These are phyloP conservation scores for Rhodotorula sp. DNA, from an alignment of 1,284 basidiomycete genomes.

Conservation along the genomic window DNA sequence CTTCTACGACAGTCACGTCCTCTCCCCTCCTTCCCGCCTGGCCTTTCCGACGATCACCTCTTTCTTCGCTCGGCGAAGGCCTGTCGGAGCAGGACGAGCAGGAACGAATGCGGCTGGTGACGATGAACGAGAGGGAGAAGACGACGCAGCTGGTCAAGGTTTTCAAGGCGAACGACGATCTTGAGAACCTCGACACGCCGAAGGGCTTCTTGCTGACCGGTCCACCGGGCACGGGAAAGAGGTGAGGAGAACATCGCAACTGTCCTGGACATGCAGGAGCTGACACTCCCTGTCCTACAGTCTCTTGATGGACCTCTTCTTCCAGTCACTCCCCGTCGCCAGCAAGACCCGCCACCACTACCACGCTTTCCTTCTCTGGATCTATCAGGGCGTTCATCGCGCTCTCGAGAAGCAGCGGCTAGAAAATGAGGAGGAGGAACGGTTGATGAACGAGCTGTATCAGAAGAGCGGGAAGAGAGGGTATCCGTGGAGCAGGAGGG, in stretches of 20 bases:
- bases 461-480: slow-evolving; percentile 29
- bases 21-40: slow-evolving; percentile 20
- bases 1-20: slow-evolving; percentile 9
- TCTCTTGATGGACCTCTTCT: slow-evolving; percentile 67
- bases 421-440: slow-evolving; percentile 51
- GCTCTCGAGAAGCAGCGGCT: slow-evolving; percentile 41
- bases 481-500: slow-evolving; percentile 43
- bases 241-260: too few species aligned
- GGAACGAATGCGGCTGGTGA: slow-evolving; percentile 17
- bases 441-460: slow-evolving; percentile 40
- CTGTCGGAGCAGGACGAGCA: slow-evolving; percentile 31
- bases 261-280: too few species aligned
- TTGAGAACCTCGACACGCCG: slow-evolving; percentile 60
- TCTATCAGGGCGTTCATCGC: slow-evolving; percentile 60
- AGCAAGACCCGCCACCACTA: slow-evolving; percentile 67
- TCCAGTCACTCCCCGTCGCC: slow-evolving; percentile 58
- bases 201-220: slow-evolving; percentile 56
- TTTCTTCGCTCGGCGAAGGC: slow-evolving; percentile 26
- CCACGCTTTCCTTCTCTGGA: slow-evolving; percentile 64
- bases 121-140: slow-evolving; percentile 31
- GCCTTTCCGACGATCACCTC: slow-evolving; percentile 35
- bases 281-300: too few species aligned
- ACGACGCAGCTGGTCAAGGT: slow-evolving; percentile 55
- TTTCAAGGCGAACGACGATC: slow-evolving; percentile 60
- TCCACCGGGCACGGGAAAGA: slow-evolving; percentile 52